Conservation (phyloP, 1,284 basidiomycete species). For the Trichosporon sp. region DNA sequence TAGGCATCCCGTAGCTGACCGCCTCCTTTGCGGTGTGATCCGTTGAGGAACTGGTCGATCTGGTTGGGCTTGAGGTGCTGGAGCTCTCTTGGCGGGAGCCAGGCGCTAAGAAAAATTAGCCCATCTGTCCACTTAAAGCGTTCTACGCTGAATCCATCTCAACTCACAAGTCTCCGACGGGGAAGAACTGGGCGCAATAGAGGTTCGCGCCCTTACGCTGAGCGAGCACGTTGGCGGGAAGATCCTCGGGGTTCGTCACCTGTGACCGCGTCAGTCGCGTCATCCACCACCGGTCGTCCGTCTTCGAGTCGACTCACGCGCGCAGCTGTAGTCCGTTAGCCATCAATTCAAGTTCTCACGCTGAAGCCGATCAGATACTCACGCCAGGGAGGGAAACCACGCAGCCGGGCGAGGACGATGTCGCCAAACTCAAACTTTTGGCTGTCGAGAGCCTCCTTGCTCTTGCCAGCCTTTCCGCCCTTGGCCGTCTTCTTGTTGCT, state of each 20-base stretch:
- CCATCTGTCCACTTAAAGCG: background rate
- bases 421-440: slow-evolving; percentile 67
- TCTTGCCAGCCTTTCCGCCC: slow-evolving; percentile 24
- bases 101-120: slow-evolving; percentile 64
- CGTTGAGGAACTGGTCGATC: slow-evolving; percentile 78
- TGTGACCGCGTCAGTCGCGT: slow-evolving; percentile 29
- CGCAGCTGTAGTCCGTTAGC: slow-evolving; percentile 32
- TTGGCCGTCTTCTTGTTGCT: slow-evolving; percentile 46
- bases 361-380: slow-evolving; percentile 35
- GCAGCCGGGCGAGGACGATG: slow-evolving; percentile 87
- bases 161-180: slow-evolving; percentile 82
- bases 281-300: background rate
- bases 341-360: background rate
- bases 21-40: slow-evolving; percentile 68
- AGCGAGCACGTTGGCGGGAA: slow-evolving; percentile 44
- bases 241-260: slow-evolving; percentile 47
- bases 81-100: slow-evolving; percentile 81
- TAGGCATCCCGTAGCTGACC: slow-evolving; percentile 79
- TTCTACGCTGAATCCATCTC: background rate
- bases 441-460: slow-evolving; percentile 32
- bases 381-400: slow-evolving; percentile 88
- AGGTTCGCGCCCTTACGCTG: slow-evolving; percentile 39
- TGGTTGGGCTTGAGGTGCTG: slow-evolving; percentile 75
- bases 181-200: slow-evolving; percentile 53
- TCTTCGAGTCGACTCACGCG: slow-evolving; percentile 25